A percentile compares a stretch with the other conserved stretches of the same genome.
These are phyloP conservation scores for Sapria himalayana DNA, from an alignment of 345 rosid genomes.

Conservation along the genomic window DNA sequence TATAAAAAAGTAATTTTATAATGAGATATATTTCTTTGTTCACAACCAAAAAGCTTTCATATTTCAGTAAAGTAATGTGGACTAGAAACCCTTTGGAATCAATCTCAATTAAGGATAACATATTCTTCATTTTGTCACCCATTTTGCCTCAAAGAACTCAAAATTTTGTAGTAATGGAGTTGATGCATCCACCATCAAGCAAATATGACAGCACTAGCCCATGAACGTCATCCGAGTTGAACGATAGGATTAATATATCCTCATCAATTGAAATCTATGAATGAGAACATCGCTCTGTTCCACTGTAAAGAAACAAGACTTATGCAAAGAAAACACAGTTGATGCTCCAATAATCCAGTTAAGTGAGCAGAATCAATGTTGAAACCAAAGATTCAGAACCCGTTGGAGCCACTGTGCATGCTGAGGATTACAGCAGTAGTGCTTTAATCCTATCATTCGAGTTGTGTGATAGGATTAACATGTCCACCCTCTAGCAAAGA, in stretches of 20 bases:
- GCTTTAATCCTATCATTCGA: too few relatives aligned
- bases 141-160: slow-evolving; percentile 31
- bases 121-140: slow-evolving; percentile 20
- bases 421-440: too few relatives aligned
- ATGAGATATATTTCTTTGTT: too few relatives aligned
- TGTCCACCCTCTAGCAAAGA: too few relatives aligned
- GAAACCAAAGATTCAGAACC: slow-evolving; percentile 19
- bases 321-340: slow-evolving; percentile 20
- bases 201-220: slow-evolving; percentile 40
- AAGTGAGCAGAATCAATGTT: slow-evolving; percentile 22
- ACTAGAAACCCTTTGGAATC: slow-evolving; percentile 55
- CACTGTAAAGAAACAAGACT: slow-evolving; percentile 14
- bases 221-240: slow-evolving; percentile 37
- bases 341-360: slow-evolving; percentile 40
- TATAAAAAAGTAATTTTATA: too few relatives aligned
- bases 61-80: slow-evolving; percentile 65
- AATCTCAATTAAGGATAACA: slow-evolving; percentile 43
- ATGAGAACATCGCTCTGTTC: slow-evolving; percentile 17
- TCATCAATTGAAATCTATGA: slow-evolving; percentile 16
- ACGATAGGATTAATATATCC: slow-evolving; percentile 17
- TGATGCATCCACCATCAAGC: slow-evolving; percentile 72
- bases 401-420: slow-evolving; percentile 19
- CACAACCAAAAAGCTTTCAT: too few relatives aligned
- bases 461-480: too few relatives aligned
- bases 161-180: slow-evolving; percentile 32